Percentiles rank a stretch among this genome's conserved stretches.
These are phyloP conservation scores for Ilyonectria sp. DNA, from an alignment of 2,329 filamentous ascomycete species.

Conservation along the genomic window DNA sequence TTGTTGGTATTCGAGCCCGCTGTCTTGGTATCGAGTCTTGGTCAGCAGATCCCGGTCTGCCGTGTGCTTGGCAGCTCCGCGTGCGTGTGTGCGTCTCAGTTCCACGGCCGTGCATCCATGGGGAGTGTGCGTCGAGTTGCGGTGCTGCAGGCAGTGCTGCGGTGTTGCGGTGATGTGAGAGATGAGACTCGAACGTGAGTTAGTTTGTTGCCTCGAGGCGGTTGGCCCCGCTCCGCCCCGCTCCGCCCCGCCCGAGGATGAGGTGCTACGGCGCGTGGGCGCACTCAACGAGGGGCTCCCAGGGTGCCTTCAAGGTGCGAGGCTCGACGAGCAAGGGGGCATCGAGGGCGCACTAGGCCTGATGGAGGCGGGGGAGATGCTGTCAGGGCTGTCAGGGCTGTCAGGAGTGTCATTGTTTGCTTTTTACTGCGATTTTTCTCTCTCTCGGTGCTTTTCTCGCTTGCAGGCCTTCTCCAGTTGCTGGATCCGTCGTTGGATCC, in stretches of 20 bases:
- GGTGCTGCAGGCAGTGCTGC: slow-evolving; percentile 11
- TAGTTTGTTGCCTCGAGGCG: not conserved
- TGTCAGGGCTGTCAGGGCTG: slow-evolving; percentile 8
- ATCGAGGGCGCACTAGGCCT: not conserved
- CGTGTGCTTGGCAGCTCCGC: slow-evolving; percentile 1
- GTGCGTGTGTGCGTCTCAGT: slow-evolving; percentile 3
- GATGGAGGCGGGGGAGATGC: not conserved
- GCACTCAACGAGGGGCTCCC: slow-evolving; percentile 14
- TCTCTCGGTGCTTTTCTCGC: slow-evolving; percentile 15
- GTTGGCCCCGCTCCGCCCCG: slow-evolving; percentile 38
- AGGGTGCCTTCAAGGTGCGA: slow-evolving; percentile 29
- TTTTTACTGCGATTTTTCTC: slow-evolving; percentile 14
- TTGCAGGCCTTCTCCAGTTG: slow-evolving; percentile 10
- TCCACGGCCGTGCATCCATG: slow-evolving; percentile 8
- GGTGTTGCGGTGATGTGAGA: not conserved
- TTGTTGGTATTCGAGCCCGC: slow-evolving; percentile 9
- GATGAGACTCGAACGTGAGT: not conserved
- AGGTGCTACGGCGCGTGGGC: slow-evolving; percentile 29
- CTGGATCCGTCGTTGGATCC: not conserved
- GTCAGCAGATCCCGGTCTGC: slow-evolving; percentile 24
- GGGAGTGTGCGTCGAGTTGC: not conserved
- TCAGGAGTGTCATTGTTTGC: slow-evolving; percentile 14
- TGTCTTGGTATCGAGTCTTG: slow-evolving; percentile 13
- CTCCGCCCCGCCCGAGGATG: slow-evolving; percentile 36
- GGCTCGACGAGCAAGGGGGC: slow-evolving; percentile 5